Base-by-base conservation (phyloP, 163 green algal genomes). In the Smithsoniella earleae region DNA sequence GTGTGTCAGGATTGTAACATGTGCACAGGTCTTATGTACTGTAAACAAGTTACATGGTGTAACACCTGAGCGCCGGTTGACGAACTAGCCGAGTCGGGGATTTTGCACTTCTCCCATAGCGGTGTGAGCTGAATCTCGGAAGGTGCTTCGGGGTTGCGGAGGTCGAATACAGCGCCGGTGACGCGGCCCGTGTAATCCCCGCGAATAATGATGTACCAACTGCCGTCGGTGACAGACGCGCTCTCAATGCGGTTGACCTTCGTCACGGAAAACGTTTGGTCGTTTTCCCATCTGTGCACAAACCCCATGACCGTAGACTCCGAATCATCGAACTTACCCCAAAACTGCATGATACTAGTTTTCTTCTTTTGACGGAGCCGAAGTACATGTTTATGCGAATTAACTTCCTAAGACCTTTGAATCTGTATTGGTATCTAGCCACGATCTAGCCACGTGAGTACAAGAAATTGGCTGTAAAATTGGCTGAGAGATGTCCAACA, bases 161-260 rank as follows among this genome's bases (percentile, higher is more conserved):
- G 77, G 78, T 91, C 80, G 63, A 87, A 89, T 4, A 88, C 66
- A 27, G 46, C 58, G 5, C 86, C 86, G 16, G 33, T 79, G 13
- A 91, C 83, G 20, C 81, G 77, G 36, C 86, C 83, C 2, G 86
- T 85, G 46, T 86, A 86, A 80, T 91, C 86, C 1, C 86, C 86
- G 46, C 83, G 84, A 3, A 91, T 74, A 6, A 82, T 66, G 4
- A 91, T 80, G 73, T 89, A 89, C 85, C 85, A 87, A 3, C 74
- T 77, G 37, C 83, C 82, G 25, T 86, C 79, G 18, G 85, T 63
- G 2, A 88, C 74, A 38, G 74, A 44, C 52, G 82, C 78, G 1
- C 80, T 77, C 74, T 88, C 81, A 66, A 90, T 82, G 20, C 62
- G 73, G 34, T 82, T 87, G 52, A 78, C 80, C 65, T 87, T 76